Evolutionary conservation across 805 yeast genomes (phyloP), one percentile per base, ranked within the genome.

Genomic region (Candida lessepsii): DNA sequence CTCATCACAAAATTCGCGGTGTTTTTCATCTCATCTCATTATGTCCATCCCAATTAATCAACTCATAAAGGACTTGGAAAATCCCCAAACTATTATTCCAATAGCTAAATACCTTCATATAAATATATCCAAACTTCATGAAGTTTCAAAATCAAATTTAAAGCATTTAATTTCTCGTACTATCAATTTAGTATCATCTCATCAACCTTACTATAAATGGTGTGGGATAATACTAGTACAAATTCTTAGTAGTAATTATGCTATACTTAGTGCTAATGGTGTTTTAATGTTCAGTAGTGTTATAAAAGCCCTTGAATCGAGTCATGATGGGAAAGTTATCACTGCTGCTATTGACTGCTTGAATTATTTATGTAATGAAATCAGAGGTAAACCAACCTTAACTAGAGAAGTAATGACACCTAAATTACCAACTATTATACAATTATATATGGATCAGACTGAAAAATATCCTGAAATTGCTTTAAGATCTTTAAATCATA

Each of bases 341-440:
- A 49, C 56, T 56, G 54, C 65, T 47, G 41, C 63, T 5, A 57
- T 71, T 24, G 73, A 71, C 28, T 59, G 75, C 29, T 49, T 76
- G 36, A 61, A 68, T 29, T 54, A 53, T 41, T 52, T 75, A 2
- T 67, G 75, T 41, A 60, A 64, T 33, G 65, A 72, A 34, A 80
- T 83, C 42, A 77, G 85, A 55, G 91, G 88, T 2, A 89, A 89
- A 54, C 87, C 95, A 1, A 81, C 89, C 1, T 70, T 91, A 29
- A 82, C 91, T 2, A 76, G 97, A 56, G 96, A 89, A 54, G 67
- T 84, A 7, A 71, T 88, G 41, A 86, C 95, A 2, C 95, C 96
- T 6, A 81, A 81, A 50, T 65, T 91, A 42, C 78, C 86, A 8
- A 68, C 71, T 2, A 76, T 84, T 30, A 76, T 87, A 42, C 60